phyloP scores from a whole-genome alignment of 257 asterid species.

The Euphrasia confusa region DNA sequence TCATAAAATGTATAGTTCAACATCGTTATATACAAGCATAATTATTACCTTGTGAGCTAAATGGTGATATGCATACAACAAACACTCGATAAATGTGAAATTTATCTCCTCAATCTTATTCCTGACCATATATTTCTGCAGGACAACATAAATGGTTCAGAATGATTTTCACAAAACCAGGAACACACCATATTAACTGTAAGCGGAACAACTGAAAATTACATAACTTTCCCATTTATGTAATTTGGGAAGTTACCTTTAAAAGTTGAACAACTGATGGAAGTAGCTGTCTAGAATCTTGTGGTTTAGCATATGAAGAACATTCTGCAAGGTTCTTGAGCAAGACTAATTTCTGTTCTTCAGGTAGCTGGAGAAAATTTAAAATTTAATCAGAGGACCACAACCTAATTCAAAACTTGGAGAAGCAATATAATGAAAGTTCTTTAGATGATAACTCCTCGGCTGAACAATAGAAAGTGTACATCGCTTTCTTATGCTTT shows the following conservation, averaged over 20 bases:
- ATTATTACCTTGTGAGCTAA: slow-evolving; percentile 74
- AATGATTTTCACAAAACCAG: slow-evolving; percentile 10
- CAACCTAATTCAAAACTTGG: slow-evolving; percentile 1
- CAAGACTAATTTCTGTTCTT: slow-evolving; percentile 64
- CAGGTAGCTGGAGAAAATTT: slow-evolving; percentile 63
- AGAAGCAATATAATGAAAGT: slow-evolving; percentile 17
- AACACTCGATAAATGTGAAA: slow-evolving; percentile 65
- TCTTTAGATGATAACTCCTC: slow-evolving; percentile 12
- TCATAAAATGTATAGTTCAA: slow-evolving; percentile 3
- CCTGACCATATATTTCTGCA: slow-evolving; percentile 81
- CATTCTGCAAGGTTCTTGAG: slow-evolving; percentile 86
- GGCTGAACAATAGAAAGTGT: slow-evolving; percentile 11
- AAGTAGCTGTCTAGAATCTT: slow-evolving; percentile 81
- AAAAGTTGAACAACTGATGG: slow-evolving; percentile 79
- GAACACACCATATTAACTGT: not conserved
- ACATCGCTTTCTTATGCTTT: too few species aligned
- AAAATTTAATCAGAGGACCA: slow-evolving; percentile 20
- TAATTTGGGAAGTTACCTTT: slow-evolving; percentile 47
- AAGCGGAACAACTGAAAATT: not conserved
- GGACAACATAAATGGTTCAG: slow-evolving; percentile 17
- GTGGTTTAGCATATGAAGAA: slow-evolving; percentile 75
- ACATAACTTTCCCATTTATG: slow-evolving; percentile 12
- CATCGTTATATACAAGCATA: slow-evolving; percentile 8
- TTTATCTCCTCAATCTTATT: slow-evolving; percentile 85
- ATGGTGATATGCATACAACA: slow-evolving; percentile 79